These are phyloP conservation scores for Rosa rugosa DNA, from an alignment of 306 rosid species.

Conservation along the genomic window DNA sequence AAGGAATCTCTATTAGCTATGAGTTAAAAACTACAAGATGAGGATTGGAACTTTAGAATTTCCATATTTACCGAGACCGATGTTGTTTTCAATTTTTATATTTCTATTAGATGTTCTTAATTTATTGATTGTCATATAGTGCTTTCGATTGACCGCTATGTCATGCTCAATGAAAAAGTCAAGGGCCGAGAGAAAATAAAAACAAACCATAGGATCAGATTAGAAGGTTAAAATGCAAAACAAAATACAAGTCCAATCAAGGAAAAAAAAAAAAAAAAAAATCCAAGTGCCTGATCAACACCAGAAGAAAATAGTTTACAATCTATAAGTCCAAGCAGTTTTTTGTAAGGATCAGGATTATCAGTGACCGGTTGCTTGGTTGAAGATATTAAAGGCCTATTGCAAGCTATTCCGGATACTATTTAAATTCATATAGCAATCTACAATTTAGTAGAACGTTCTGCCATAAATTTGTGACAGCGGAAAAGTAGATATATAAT, in stretches of 20 bases:
- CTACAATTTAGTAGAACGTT: too few species aligned
- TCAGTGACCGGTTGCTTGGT: background rate
- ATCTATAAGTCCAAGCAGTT: background rate
- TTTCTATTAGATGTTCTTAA: background rate
- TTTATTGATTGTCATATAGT: too few species aligned
- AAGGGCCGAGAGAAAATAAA: background rate
- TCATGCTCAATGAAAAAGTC: background rate
- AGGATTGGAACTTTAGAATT: background rate
- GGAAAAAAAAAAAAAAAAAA: background rate
- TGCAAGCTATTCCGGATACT: too few species aligned
- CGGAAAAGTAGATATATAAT: too few species aligned
- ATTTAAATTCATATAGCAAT: background rate
- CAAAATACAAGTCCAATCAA: background rate
- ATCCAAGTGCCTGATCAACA: background rate
- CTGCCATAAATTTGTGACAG: background rate
- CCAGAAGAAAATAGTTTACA: too few species aligned
- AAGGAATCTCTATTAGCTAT: background rate
- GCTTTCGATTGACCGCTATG: background rate
- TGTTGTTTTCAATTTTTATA: background rate
- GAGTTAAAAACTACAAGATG: background rate
- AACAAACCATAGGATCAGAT: background rate
- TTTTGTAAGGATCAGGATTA: background rate
- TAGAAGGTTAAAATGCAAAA: too few species aligned
- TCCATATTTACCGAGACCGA: background rate
- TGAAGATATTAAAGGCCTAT: background rate